Base-by-base conservation (phyloP, 768 basidiomycete species). In the Brasilioporus rufonigricans region DNA sequence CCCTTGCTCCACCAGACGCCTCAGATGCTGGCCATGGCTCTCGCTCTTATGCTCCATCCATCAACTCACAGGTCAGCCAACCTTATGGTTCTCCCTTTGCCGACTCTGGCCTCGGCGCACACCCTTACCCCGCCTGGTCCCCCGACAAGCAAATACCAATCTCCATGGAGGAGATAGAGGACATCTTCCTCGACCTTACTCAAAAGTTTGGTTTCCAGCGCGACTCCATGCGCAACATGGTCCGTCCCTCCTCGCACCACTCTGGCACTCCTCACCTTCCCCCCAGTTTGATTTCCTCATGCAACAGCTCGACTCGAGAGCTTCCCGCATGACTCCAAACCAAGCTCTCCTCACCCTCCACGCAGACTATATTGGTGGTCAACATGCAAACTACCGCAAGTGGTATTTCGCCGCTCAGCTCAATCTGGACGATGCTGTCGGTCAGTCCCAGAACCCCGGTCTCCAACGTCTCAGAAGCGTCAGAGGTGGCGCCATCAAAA, bases 361-460 rank as follows among this genome's bases (percentile, higher is more conserved):
- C 69, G 96, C 96, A 50, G 96, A 99, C 73, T 99, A 98, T 73
- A 98, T 99, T 57, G 97, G 97, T 53, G 97, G 97, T 44, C 91
- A 93, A 67, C 91, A 98, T 68, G 97, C 97, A 62, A 98, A 98
- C 77, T 98, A 98, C 73, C 90, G 97, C 71, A 98, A 98, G 74
- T 98, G 97, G 97, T 99, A 99, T 71, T 99, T 98, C 71, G 97
- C 97, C 35, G 94, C 96, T 13, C 97, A 99, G 70, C 89, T 99
- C 71, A 96, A 98, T 71, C 88, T 99, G 53, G 97, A 99, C 75
- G 97, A 99, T 65, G 96, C 96, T 27, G 94, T 98, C 55, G 97
- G 97, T 45, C 89, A 93, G 62, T 84, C 88, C 10, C 90, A 96
- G 68, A 97, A 98, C 72, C 92, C 93, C 13, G 94, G 94, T 58